Conservation (phyloP, 1,284 basidiomycete genomes). For the Tilletia caries region DNA sequence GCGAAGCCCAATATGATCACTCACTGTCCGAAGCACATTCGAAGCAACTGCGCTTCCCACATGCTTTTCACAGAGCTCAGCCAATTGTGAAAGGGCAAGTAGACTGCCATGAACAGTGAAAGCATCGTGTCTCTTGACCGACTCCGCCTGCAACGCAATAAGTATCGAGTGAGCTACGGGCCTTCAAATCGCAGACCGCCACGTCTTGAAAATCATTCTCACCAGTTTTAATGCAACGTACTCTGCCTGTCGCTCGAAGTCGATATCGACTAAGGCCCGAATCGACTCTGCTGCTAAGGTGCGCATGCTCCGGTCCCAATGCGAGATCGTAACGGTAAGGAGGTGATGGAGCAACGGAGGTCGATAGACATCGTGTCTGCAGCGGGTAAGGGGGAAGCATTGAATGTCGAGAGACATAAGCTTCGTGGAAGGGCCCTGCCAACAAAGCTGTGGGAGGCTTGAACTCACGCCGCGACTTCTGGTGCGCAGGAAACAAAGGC, state of each 20-base stretch:
- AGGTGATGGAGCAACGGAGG: conserved; percentile 70
- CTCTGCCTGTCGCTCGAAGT: conserved; percentile 61
- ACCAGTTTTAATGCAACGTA: conserved; percentile 3
- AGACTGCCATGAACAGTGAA: conserved; percentile 79
- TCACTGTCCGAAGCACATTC: background rate
- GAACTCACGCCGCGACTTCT: conserved; percentile 75
- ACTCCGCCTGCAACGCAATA: background rate
- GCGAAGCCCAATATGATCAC: background rate
- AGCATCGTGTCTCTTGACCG: conserved; percentile 57
- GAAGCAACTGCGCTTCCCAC: conserved; percentile 26
- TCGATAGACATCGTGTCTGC: conserved; percentile 66
- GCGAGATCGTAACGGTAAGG: conserved; percentile 70
- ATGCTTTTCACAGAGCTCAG: conserved; percentile 58
- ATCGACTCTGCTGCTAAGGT: conserved; percentile 75
- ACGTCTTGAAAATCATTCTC: background rate
- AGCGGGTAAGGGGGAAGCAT: too few species aligned
- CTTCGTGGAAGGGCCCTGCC: too few species aligned
- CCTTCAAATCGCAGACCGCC: background rate
- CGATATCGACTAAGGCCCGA: conserved; percentile 65
- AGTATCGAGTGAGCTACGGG: too few species aligned
- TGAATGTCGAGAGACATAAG: too few species aligned
- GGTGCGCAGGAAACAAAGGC: conserved; percentile 80
- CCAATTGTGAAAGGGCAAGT: conserved; percentile 69
- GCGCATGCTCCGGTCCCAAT: conserved; percentile 85
- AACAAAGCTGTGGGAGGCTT: background rate